phyloP scores from a whole-genome alignment of 306 rosid genomes.

The Castanea sativa region DNA sequence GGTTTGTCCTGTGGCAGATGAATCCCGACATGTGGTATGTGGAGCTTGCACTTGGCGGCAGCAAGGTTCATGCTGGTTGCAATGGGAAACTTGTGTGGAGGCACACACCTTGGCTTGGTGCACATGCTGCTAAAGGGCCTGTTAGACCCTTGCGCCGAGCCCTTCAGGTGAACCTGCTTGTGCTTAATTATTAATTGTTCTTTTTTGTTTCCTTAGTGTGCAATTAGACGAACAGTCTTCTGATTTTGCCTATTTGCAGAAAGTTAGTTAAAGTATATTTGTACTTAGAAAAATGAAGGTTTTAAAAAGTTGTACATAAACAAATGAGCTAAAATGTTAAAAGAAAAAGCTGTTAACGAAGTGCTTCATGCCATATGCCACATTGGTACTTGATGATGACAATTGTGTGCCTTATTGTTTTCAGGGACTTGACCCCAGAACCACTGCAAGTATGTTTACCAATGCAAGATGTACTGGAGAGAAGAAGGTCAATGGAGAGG shows the following conservation, averaged over 20 bases:
- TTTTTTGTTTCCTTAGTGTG: not conserved
- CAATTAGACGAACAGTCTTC: too few species aligned
- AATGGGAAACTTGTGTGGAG: conserved; percentile 96
- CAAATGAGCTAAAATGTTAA: too few species aligned
- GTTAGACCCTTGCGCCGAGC: conserved; percentile 96
- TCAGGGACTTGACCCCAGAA: conserved; percentile 97
- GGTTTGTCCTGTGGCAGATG: conserved; percentile 99
- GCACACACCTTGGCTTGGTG: conserved; percentile 99
- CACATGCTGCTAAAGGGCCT: conserved; percentile 98
- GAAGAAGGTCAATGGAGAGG: conserved; percentile 88
- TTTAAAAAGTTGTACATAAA: too few species aligned
- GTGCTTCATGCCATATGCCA: not conserved
- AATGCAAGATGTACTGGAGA: conserved; percentile 96
- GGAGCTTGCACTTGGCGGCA: conserved; percentile 97
- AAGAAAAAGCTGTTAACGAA: too few species aligned
- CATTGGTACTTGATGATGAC: not conserved
- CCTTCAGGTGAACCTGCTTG: conserved; percentile 63
- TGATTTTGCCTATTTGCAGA: too few species aligned
- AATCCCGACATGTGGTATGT: conserved; percentile 99
- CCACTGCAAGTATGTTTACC: conserved; percentile 93
- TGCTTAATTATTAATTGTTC: not conserved
- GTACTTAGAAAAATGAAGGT: too few species aligned
- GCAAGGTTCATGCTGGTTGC: conserved; percentile 99
- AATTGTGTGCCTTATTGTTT: conserved; percentile 8
- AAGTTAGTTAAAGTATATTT: too few species aligned